Base-by-base conservation (phyloP, 2,329 filamentous ascomycete genomes). In the Diaporthe capsici region DNA sequence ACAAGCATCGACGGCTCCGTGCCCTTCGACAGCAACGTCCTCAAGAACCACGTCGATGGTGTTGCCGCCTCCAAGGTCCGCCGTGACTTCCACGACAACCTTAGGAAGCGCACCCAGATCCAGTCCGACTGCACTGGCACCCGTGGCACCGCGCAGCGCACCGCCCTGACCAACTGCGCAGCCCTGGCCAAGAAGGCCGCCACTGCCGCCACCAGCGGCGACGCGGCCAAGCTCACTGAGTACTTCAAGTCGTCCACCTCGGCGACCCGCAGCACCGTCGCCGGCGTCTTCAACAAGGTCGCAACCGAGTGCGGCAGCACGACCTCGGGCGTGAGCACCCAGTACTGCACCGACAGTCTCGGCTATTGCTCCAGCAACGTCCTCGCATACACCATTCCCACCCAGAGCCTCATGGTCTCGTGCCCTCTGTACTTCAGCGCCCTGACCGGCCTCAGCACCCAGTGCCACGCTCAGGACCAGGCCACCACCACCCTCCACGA, bases 401-500 rank as follows among this genome's bases (percentile, higher is more conserved):
- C 85, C 2, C 80, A 79, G 39, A 89, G 88, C 81, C 84, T 88
- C 80, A 90, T 93, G 82, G 90, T 89, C 74, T 92, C 92, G 84
- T 94, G 92, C 83, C 85, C 87, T 20, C 82, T 90, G 28, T 92
- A 88, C 84, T 94, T 92, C 85, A 88, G 80, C 60, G 84, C 82
- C 17, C 86, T 94, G 12, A 85, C 89, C 0, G 85, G 86, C 2
- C 75, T 90, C 42, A 84, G 88, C 12, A 79, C 78, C 12, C 83
- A 81, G 1, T 94, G 92, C 85, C 91, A 93, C 81, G 87, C 80
- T 3, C 92, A 94, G 83, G 92, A 93, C 80, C 90, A 92, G 84
- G 90, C 90, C 3, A 92, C 89, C 15, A 93, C 92, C 20, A 88
- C 88, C 44, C 82, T 94, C 20, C 92, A 94, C 80, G 92, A 94